Evolutionary conservation across 108 stramenopile genomes (phyloP), one percentile per base, ranked within the genome.

Genomic region (Conticribra guillardii): DNA sequence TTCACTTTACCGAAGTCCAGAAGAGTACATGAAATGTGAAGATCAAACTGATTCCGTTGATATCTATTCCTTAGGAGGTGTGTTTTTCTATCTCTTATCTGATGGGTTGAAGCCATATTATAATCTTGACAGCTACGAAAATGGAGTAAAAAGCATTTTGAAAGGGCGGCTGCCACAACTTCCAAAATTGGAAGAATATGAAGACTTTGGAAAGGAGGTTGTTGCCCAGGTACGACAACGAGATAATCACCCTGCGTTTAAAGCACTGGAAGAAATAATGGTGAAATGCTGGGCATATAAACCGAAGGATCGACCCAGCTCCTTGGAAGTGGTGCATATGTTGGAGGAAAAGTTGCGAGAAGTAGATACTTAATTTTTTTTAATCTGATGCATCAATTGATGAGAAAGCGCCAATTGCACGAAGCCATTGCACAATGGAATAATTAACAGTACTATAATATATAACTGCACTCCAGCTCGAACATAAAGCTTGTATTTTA

Each of bases 61-160:
- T 62, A 28, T 62, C 44, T 62, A 46, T 17, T 62, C 61, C 15
- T 45, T 62, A 4, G 61, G 61, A 22, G 44, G 61, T 28, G 61
- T 62, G 1, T 62, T 62, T 28, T 62, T 48, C 29, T 62, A 26
- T 45, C 23, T 62, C 27, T 14, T 62, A 2, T 47, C 61, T 1
- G 41, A 62, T 49, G 61, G 61, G 2, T 2, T 47, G n/a, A 16
- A 48, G 17, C 61, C 61, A 4, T 62, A 62, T 15, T 48, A 46
- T 62, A 14, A 62, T 44, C 3, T 4, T n/a, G 24, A 23, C 9
- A 51, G 19, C 18, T 62, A 48, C 26, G 17, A 27, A 26, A 1
- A 45, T 29, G 61, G 44, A 4, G 46, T 62, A 26, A 62, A 17
- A 41, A 41, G 11, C 5, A 11, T 41, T 9, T 41, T 41, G 14